These are phyloP conservation scores for Umbelopsis isabellina DNA, from an alignment of 192 early-diverging fungal genomes.

Conservation along the genomic window DNA sequence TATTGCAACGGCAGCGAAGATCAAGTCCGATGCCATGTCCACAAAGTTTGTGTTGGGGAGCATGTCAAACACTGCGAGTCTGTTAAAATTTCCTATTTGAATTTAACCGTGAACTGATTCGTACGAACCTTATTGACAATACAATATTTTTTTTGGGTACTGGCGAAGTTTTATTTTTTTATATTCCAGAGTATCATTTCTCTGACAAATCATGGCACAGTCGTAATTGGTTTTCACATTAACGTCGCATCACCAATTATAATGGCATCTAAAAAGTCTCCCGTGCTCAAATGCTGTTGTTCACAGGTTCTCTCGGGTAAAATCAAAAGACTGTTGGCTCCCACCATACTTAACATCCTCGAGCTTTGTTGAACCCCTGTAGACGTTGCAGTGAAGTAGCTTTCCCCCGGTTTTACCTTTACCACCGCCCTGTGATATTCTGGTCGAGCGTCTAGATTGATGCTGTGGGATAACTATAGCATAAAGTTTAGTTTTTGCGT, in stretches of 20 bases:
- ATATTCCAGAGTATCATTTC: no score
- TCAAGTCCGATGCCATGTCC: no score
- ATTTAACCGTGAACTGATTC: no score
- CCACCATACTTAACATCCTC: conserved; percentile 73
- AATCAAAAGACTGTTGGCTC: conserved; percentile 79
- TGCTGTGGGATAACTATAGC: conserved; percentile 49
- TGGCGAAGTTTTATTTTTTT: no score
- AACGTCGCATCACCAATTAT: conserved; percentile 6
- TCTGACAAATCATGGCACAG: no score
- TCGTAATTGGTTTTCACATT: no score
- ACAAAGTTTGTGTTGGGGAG: no score
- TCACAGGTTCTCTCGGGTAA: conserved; percentile 59
- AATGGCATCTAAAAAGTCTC: conserved; percentile 1
- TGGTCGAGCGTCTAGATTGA: conserved; percentile 66
- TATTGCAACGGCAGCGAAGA: background rate
- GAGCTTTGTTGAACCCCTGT: conserved; percentile 83
- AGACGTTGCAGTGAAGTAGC: conserved; percentile 49
- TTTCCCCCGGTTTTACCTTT: conserved; percentile 37
- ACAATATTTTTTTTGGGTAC: no score
- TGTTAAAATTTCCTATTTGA: no score
- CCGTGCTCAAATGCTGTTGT: background rate
- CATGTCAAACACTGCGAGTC: no score
- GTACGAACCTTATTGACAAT: no score
- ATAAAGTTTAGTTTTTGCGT: background rate
- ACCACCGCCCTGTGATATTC: conserved; percentile 66